These are phyloP conservation scores for Cnidoscolus chayamansa DNA, from an alignment of 441 rosid genomes.

Conservation along the genomic window DNA sequence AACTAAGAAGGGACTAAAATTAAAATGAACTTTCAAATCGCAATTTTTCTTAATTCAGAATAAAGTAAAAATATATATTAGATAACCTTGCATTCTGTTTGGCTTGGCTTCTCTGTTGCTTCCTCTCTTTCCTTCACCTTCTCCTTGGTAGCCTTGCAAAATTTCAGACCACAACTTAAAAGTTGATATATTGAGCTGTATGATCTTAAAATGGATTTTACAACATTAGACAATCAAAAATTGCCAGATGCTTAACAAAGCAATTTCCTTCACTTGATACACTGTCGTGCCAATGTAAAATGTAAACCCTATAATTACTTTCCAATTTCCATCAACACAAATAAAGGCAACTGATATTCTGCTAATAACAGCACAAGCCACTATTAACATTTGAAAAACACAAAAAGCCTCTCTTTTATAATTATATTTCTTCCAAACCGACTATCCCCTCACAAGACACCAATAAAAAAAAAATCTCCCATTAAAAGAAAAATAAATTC, in stretches of 20 bases:
- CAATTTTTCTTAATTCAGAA: background rate
- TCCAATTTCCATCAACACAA: constrained; percentile 6
- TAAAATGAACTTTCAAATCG: background rate
- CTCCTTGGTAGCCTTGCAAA: constrained; percentile 49
- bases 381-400: background rate
- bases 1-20: background rate
- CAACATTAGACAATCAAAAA: background rate
- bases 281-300: background rate
- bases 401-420: background rate
- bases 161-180: background rate
- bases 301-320: constrained; percentile 1
- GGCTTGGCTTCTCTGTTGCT: constrained; percentile 39
- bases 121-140: constrained; percentile 55
- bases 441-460: background rate
- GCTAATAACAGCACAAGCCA: constrained; percentile 7
- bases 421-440: background rate
- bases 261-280: no score
- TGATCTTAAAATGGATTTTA: background rate
- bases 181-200: background rate
- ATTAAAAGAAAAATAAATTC: background rate
- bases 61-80: background rate
- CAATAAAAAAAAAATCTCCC: background rate
- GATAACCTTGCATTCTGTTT: constrained; percentile 85
- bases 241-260: background rate
- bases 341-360: background rate